Conservation (phyloP, 345 rosid species). For the Garcia nutans region DNA sequence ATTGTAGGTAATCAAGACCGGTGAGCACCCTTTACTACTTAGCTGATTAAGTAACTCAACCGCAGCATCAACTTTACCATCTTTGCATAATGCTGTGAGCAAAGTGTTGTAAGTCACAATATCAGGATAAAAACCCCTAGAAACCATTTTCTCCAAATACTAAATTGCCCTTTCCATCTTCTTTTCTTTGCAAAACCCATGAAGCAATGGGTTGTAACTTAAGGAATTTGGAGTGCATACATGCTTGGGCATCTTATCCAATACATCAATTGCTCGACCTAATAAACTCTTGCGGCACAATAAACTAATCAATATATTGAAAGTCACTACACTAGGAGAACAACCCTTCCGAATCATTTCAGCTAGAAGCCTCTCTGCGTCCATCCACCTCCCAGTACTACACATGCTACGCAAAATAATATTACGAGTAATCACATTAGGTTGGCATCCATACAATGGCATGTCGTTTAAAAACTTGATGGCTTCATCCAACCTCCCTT, state of each 20-base stretch:
- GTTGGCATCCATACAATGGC: slow-evolving; percentile 70
- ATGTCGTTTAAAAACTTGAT: slow-evolving; percentile 66
- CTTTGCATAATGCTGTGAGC: slow-evolving; percentile 79
- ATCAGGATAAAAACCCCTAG: slow-evolving; percentile 88
- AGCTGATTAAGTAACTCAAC: slow-evolving; percentile 84
- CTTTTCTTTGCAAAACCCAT: slow-evolving; percentile 85
- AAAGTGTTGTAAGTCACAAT: slow-evolving; percentile 88
- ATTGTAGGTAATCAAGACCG: slow-evolving; percentile 75
- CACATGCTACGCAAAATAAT: slow-evolving; percentile 80
- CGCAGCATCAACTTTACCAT: slow-evolving; percentile 81
- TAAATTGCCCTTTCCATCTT: slow-evolving; percentile 81
- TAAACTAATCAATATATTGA: slow-evolving; percentile 84
- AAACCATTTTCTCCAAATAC: slow-evolving; percentile 77
- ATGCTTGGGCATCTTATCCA: slow-evolving; percentile 83
- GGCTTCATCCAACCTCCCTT: slow-evolving; percentile 82
- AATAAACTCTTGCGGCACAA: slow-evolving; percentile 77
- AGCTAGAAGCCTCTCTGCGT: slow-evolving; percentile 71
- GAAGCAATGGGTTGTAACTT: slow-evolving; percentile 80
- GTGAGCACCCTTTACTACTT: slow-evolving; percentile 72
- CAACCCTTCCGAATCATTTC: slow-evolving; percentile 78
- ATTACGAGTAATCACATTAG: slow-evolving; percentile 77
- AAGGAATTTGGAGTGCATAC: slow-evolving; percentile 79
- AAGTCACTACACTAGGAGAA: slow-evolving; percentile 85
- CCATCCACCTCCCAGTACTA: slow-evolving; percentile 85
- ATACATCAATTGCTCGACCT: slow-evolving; percentile 68